Evolutionary conservation across 169 alveolate species (phyloP), one percentile per base, ranked within the genome.

Genomic region (Cryptosporidium viatorum): DNA sequence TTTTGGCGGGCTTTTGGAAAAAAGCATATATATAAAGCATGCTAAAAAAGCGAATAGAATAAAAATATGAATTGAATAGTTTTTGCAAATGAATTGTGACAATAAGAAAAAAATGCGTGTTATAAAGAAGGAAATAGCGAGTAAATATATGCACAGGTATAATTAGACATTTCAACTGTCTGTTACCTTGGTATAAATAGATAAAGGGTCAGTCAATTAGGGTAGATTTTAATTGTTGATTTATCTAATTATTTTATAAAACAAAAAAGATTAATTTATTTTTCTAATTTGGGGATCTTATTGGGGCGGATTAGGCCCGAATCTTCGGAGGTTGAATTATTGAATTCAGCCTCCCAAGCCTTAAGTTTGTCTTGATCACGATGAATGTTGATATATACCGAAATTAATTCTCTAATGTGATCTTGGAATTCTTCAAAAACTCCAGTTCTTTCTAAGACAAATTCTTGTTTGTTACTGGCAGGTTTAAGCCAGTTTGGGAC

Each of bases 401-500:
- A 70, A 58, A 95, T 80, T 10, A 95, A 71, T 26, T 84, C 86
- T 69, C 87, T 86, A 48, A 93, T 69, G 68, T 92, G 91, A n/a
- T 92, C 86, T 86, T 95, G 95, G 91, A 96, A 96, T 51, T 92
- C 93, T 50, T 94, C 86, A 87, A 93, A 96, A 37, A 95, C 95
- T 84, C 75, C 80, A 91, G 95, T 95, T 93, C 93, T 93, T 85
- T 96, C 98, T 50, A 94, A 96, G 0, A 94, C 91, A 70, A 96
- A 96, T 74, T 96, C 98, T 71, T 96, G 98, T 92, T 96, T 96
- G 55, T 93, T 95, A 51, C 94, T 91, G 29, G 98, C 92, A 16
- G 98, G 97, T 16, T 93, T 74, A 59, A 96, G 94, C 98, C 98
- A 96, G 71, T 94, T 93, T 1, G 98, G 98, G 14, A 96, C 98